Base-by-base conservation (phyloP, 1,139 yeast genomes). In the Meyerozyma carpophila region DNA sequence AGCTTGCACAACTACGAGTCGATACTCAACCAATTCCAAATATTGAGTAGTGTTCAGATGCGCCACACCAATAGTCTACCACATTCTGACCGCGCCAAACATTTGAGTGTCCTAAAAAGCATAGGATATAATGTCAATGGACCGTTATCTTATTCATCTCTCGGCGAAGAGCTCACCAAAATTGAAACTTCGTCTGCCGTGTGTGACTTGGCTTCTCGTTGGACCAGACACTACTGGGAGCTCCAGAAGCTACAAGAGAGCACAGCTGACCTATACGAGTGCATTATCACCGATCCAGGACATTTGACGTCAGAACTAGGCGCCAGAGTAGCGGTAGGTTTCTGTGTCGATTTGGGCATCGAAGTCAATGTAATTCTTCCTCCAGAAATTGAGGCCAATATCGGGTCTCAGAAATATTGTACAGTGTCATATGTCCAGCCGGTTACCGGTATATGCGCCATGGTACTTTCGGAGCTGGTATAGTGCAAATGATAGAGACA, bases 21-120 rank as follows among this genome's bases (percentile, higher is more conserved):
- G 0, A 43, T 69, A 5, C 25, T 69, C 32, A 72, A 73, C 52
- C 78, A 72, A 46, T 57, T 63, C n/a, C 78, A 73, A 48, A 48
- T 73, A 4, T 38, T 73, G 7, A 54, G 53, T 40, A 57, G 59
- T 43, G 41, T 57, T 8, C 70, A 66, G 21, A 37, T 45, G 13
- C 46, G 45, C 8, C 26, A 20, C 16, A 21, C 26, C 28, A 41
- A 43, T 44, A 47, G 47, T 40, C 39, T 50, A 27, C 26, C 29
- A 36, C 43, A 47, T 38, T 40, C 50, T 25, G 37, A 24, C 11
- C 43, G 40, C 26, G 43, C 44, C 28, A 43, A 43, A 50, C 32
- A 41, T 44, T 11, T 46, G 45, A 54, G 64, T 16, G 54, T 58
- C 43, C 56, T 72, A 41, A 66, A 66, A 47, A 56, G 66, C 2